These are phyloP conservation scores for Lipomyces kockii DNA, from an alignment of 805 yeast species.

Conservation along the genomic window DNA sequence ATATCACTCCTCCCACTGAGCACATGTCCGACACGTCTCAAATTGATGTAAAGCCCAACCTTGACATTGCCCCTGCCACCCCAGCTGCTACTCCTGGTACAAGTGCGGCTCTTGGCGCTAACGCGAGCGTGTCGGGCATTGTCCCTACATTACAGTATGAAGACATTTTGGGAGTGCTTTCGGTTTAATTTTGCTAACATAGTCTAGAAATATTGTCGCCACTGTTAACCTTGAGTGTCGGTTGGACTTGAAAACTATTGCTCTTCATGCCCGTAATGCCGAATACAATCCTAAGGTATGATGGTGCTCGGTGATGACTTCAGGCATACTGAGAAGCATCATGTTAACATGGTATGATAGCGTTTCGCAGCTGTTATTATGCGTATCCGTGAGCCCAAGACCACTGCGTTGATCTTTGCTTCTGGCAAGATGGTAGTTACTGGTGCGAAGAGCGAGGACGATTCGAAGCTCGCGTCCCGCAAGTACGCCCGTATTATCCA, in stretches of 20 bases:
- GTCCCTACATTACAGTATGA: conserved; percentile 75
- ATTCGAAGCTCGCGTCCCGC: conserved; percentile 96
- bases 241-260: conserved; percentile 93
- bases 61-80: conserved; percentile 29
- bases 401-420: conserved; percentile 96
- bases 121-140: conserved; percentile 86
- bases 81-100: conserved; percentile 30
- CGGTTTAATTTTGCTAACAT: background rate
- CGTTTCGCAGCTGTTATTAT: conserved; percentile 99
- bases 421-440: conserved; percentile 99
- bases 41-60: conserved; percentile 34
- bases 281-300: conserved; percentile 86
- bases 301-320: background rate
- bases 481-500: conserved; percentile 98
- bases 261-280: conserved; percentile 97
- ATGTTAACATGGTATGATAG: conserved; percentile 25
- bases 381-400: conserved; percentile 99
- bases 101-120: conserved; percentile 41
- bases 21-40: conserved; percentile 26
- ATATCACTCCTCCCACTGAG: conserved; percentile 37
- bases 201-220: conserved; percentile 85
- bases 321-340: background rate
- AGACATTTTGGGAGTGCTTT: no score
- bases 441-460: conserved; percentile 98
- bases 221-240: conserved; percentile 97